Conservation (phyloP, 768 basidiomycete species). For the Rhodotorula taiwanensis region DNA sequence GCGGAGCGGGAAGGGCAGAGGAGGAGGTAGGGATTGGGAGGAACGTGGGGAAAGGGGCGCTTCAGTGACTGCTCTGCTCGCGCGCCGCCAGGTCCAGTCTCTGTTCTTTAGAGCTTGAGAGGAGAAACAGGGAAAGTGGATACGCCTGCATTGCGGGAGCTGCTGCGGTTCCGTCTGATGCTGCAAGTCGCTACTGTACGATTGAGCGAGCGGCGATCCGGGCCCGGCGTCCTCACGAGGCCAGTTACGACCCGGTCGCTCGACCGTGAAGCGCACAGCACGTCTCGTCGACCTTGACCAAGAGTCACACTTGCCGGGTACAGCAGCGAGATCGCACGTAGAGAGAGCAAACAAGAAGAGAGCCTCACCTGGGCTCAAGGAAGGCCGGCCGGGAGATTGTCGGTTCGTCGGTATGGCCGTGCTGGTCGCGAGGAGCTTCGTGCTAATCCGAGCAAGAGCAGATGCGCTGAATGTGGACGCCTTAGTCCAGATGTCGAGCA, state of each 20-base stretch:
- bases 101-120: background rate
- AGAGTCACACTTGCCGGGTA: too few relatives aligned
- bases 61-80: too few relatives aligned
- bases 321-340: background rate
- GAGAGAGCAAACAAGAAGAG: background rate
- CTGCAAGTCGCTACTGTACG: slow-evolving; percentile 2
- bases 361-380: slow-evolving; percentile 22
- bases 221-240: too few relatives aligned
- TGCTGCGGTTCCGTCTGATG: background rate
- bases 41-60: too few relatives aligned
- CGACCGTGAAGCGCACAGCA: too few relatives aligned
- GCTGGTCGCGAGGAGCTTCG: slow-evolving; percentile 23
- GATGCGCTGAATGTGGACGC: slow-evolving; percentile 61
- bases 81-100: too few relatives aligned
- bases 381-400: background rate
- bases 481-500: slow-evolving; percentile 96
- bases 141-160: slow-evolving; percentile 14
- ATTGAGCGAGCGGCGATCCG: too few relatives aligned
- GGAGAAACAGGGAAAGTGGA: background rate
- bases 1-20: too few relatives aligned
- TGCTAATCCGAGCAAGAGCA: slow-evolving; percentile 8
- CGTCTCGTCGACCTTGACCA: too few relatives aligned
- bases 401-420: background rate
- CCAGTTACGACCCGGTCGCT: too few relatives aligned
- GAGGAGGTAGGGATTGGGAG: too few relatives aligned